phyloP scores from a whole-genome alignment of 352 stramenopile genomes.

The Phytophthora quininea region DNA sequence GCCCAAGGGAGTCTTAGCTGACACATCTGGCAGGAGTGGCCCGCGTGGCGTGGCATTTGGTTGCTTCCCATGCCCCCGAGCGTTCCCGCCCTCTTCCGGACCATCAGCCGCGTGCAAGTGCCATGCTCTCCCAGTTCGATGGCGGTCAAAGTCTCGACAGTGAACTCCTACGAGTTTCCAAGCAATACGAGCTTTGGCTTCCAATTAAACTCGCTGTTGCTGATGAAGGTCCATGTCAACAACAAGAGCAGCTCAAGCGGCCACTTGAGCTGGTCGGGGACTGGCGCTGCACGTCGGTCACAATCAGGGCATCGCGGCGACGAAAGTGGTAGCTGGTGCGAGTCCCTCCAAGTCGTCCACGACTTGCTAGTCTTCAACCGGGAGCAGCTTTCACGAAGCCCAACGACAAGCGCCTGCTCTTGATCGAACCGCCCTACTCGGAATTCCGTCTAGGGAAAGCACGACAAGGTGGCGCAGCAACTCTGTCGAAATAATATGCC shows the following conservation, averaged over 20 bases:
- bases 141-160: not conserved
- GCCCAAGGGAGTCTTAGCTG: not conserved
- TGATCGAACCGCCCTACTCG: too few relatives aligned
- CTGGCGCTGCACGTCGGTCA: not conserved
- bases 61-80: not conserved
- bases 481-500: too few relatives aligned
- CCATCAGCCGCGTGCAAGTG: slow-evolving; percentile 9
- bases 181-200: too few relatives aligned
- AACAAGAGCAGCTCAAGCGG: not conserved
- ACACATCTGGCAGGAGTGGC: slow-evolving; percentile 2
- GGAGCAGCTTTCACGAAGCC: not conserved
- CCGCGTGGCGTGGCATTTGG: not conserved
- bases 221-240: not conserved
- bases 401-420: too few relatives aligned
- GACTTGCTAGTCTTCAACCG: not conserved
- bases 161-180: not conserved
- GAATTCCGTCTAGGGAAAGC: too few relatives aligned
- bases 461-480: too few relatives aligned
- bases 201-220: too few relatives aligned
- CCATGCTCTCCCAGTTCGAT: not conserved
- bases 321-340: not conserved
- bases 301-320: not conserved
- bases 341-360: not conserved
- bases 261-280: not conserved
- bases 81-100: slow-evolving; percentile 3